phyloP scores from a whole-genome alignment of 2,329 filamentous ascomycete genomes.

The Fusarium veterinarium region DNA sequence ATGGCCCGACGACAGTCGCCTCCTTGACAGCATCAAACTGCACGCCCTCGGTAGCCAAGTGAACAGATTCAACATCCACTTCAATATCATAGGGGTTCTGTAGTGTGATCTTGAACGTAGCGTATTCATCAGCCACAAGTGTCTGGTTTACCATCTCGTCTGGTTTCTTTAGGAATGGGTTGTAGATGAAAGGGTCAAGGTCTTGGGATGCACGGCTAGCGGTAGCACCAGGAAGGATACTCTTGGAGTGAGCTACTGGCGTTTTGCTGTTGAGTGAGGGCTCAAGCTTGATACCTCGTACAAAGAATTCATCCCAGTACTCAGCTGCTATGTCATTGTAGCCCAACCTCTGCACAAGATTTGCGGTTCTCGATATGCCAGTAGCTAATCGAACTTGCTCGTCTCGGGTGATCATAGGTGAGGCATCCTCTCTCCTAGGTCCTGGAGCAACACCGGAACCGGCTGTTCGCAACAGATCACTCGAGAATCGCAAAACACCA shows the following conservation, averaged over 20 bases:
- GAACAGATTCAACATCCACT: slow-evolving; percentile 85
- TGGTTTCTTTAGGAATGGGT: slow-evolving; percentile 82
- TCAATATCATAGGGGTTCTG: slow-evolving; percentile 97
- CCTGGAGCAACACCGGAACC: slow-evolving; percentile 83
- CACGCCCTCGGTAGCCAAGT: slow-evolving; percentile 78
- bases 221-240: slow-evolving; percentile 62
- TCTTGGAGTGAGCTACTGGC: slow-evolving; percentile 74
- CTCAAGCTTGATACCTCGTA: slow-evolving; percentile 80
- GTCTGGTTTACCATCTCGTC: slow-evolving; percentile 72
- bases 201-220: slow-evolving; percentile 67
- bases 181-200: slow-evolving; percentile 92
- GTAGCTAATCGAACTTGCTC: slow-evolving; percentile 87
- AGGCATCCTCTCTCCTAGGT: slow-evolving; percentile 73
- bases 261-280: slow-evolving; percentile 68
- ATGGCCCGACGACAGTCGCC: slow-evolving; percentile 78
- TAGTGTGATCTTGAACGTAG: slow-evolving; percentile 82
- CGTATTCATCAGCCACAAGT: slow-evolving; percentile 81
- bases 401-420: slow-evolving; percentile 78
- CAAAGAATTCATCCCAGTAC: slow-evolving; percentile 97
- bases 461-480: slow-evolving; percentile 83
- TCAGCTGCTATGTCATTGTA: slow-evolving; percentile 77
- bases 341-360: slow-evolving; percentile 80
- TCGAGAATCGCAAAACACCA: slow-evolving; percentile 88
- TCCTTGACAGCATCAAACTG: slow-evolving; percentile 75
- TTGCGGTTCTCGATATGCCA: slow-evolving; percentile 86